Conservation (phyloP, 1,284 basidiomycete species). For the Cutaneotrichosporon curvatum region DNA sequence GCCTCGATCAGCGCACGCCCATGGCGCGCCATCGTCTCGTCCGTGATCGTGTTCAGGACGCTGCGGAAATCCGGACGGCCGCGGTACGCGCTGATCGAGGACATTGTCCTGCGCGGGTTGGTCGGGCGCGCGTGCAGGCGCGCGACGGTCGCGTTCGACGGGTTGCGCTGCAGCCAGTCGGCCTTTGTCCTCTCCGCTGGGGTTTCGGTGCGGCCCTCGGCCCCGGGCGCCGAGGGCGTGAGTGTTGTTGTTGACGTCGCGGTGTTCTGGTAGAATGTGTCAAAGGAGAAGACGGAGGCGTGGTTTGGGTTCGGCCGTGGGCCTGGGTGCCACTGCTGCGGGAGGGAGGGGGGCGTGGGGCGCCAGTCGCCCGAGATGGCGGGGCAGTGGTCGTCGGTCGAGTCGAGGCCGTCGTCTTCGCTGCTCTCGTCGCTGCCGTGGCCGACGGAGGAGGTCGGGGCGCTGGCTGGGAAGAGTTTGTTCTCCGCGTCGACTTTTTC, state of each 20-base stretch:
- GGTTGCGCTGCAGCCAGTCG: conserved; percentile 23
- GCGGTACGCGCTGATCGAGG: conserved; percentile 22
- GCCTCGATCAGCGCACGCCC: conserved; percentile 17
- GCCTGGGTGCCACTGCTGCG: too few species aligned
- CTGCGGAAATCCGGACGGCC: conserved; percentile 27
- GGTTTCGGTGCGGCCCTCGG: conserved; percentile 3
- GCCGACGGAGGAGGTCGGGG: not conserved
- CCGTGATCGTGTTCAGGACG: conserved; percentile 20
- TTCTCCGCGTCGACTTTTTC: not conserved
- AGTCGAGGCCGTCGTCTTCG: not conserved
- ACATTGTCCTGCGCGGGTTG: conserved; percentile 14
- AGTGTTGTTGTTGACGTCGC: not conserved
- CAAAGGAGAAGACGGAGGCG: too few species aligned
- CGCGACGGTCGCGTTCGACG: conserved; percentile 10
- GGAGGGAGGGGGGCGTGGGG: not conserved
- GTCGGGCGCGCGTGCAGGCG: conserved; percentile 8
- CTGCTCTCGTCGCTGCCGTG: not conserved
- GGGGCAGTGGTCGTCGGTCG: not conserved
- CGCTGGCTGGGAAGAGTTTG: not conserved
- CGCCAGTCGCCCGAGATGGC: not conserved
- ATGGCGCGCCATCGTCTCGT: conserved; percentile 22
- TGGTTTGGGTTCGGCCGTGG: too few species aligned
- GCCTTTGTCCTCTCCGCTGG: conserved; percentile 24
- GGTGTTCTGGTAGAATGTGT: not conserved
- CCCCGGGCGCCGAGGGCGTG: not conserved